Percentiles rank a stretch among this genome's conserved stretches.
Evolutionary conservation across 2,329 filamentous ascomycete genomes (phyloP).

Genomic region (Fusarium verticillioides): DNA sequence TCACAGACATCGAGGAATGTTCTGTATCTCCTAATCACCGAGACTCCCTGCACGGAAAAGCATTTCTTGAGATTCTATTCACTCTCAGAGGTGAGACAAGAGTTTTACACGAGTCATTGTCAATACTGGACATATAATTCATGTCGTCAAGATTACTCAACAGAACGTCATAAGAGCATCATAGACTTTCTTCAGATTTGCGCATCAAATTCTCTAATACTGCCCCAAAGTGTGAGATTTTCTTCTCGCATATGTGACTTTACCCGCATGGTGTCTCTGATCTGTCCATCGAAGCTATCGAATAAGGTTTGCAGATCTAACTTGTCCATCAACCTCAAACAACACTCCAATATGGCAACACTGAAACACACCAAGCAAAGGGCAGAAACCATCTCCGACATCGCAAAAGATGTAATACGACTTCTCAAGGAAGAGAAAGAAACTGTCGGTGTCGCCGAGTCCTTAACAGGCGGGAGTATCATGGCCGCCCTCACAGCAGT

Average conservation of each 20-base stretch:
- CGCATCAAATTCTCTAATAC: neutral
- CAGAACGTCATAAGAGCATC: neutral
- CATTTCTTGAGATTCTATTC: neutral
- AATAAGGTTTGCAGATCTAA: neutral
- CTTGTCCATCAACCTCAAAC: neutral
- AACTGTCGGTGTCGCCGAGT: constrained; percentile 47
- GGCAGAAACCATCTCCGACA: constrained; percentile 21
- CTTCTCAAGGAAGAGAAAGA: constrained; percentile 36
- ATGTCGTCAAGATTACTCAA: neutral
- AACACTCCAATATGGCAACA: constrained; percentile 1
- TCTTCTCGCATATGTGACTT: neutral
- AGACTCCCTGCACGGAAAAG: accelerated
- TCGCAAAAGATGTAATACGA: constrained; percentile 27
- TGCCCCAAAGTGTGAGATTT: accelerated
- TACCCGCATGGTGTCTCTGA: neutral
- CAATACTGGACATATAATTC: neutral
- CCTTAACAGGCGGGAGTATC: constrained; percentile 47
- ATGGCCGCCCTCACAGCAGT: constrained; percentile 48
- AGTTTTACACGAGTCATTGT: neutral
- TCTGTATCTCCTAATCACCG: accelerated
- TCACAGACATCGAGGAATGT: neutral
- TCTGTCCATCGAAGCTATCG: neutral
- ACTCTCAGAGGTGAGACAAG: accelerated
- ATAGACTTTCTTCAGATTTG: neutral
- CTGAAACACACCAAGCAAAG: neutral